Base-by-base conservation (phyloP, 768 basidiomycete species). In the Mycena rebaudengoi region DNA sequence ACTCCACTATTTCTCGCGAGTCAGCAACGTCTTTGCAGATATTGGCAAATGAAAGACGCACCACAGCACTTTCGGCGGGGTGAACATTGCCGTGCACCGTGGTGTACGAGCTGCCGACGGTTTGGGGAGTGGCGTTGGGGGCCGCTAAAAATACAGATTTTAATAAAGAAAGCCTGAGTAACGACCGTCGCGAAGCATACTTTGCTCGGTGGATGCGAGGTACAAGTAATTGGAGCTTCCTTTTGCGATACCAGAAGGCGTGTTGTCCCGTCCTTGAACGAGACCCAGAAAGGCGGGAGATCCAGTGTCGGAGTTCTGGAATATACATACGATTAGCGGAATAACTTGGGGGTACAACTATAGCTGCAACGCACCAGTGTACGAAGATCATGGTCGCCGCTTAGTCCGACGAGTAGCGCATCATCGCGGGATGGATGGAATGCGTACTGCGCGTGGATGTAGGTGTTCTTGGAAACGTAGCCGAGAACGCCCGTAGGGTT, bases 221-320 rank as follows among this genome's bases (percentile, higher is more conserved):
- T 54, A 57, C 59, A 66, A 46, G 41, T 52, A 66, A 32, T 66
- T 61, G 29, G 29, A 41, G 49, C 54, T 66, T n/a, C 59, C 53
- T 23, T 28, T 3, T 21, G 21, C 66, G 30, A 74, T 30, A 37
- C 63, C 29, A n/a, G 61, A 13, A 40, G 23, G 59, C 16, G 62
- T 57, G 53, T 65, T 44, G 16, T 69, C 71, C 16, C 65, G 50
- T 12, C 70, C 71, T 60, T 69, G 63, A 20, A 73, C 64, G 14
- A 73, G 64, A 25, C 72, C 70, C 10, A 74, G 59, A 13, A 71
- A 51, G 28, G 63, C 61, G 12, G 48, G 62, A 21, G 41, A 60
- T n/a, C 64, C 7, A 13, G 11, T 60, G 16, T 69, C 66, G 7
- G 68, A 65, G 58, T 69, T 69, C 69, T 74, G 5, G 8, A 48